Evolutionary conservation across 31 red algal genomes (phyloP), one percentile per base, ranked within the genome.

Genomic region (Porphyra umbilicalis): DNA sequence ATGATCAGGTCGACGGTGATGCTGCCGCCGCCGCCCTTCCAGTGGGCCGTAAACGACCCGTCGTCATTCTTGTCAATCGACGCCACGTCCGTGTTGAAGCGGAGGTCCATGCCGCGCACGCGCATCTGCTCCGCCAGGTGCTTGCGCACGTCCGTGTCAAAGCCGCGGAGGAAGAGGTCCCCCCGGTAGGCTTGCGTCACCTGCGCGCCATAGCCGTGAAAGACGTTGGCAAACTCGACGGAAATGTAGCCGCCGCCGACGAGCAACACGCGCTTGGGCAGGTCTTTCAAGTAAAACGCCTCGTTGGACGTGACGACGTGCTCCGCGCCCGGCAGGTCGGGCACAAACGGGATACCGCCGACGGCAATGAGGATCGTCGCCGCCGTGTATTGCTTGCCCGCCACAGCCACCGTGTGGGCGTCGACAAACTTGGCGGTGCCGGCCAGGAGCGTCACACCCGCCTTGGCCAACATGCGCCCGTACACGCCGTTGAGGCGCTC

Each of bases 191-290:
- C 36, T 35, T 84, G 84, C 13, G 90, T 93, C 32, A 93, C 90
- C 35, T 91, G 37, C 25, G 81, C 33, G 25, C 92, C 92, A 35
- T 84, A 88, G 36, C 90, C 84, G 39, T 92, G 68, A 57, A 95
- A 92, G 40, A 95, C 89, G 35, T 81, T n/a, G 25, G 92, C 92
- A 88, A 92, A 95, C 81, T 95, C 92, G 18, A 87, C 86, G 33
- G 90, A 92, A 57, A 95, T 95, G 83, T 95, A 95, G 75, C 92
- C 92, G 76, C 92, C 92, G 39, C 92, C 92, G 6, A 95, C 75
- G 13, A 95, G 75, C 34, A 89, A 39, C 10, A 92, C 75, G 38
- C 76, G 44, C 36, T 79, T 37, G 10, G 92, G 92, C 35, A 92
- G 57, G 18, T n/a, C 39, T 32, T 83, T 67, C 8, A 95, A 38